These are phyloP conservation scores for Quaeritorhiza haematococci DNA, from an alignment of 371 early-diverging fungal genomes.

Conservation along the genomic window DNA sequence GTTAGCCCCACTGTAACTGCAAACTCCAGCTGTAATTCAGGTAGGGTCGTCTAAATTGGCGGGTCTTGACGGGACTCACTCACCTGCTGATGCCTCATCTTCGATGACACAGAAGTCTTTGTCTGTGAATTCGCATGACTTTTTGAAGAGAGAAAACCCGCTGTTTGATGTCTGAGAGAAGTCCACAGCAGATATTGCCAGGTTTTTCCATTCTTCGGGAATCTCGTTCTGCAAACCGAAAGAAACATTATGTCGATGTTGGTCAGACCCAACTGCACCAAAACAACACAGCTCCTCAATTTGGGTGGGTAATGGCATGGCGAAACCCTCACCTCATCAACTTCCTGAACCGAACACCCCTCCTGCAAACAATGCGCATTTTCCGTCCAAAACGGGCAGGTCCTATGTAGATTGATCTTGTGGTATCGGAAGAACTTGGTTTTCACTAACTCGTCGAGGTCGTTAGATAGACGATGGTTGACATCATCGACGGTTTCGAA, in stretches of 20 bases:
- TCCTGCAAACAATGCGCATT: slow-evolving; percentile 75
- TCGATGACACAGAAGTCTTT: slow-evolving; percentile 88
- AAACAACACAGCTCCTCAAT: neutral
- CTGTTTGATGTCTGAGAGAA: slow-evolving; percentile 4
- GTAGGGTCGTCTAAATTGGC: no score
- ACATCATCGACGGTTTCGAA: no score
- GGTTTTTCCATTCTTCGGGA: slow-evolving; percentile 34
- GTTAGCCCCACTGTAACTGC: neutral
- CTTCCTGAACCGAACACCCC: slow-evolving; percentile 82
- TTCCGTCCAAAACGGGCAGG: slow-evolving; percentile 89
- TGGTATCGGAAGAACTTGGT: slow-evolving; percentile 86
- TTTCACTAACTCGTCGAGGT: slow-evolving; percentile 64
- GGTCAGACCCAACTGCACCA: no score
- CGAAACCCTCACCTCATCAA: slow-evolving; percentile 58
- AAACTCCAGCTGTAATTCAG: neutral
- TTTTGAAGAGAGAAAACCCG: slow-evolving; percentile 14
- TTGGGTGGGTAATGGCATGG: neutral
- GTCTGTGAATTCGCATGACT: slow-evolving; percentile 59
- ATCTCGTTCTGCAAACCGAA: slow-evolving; percentile 29
- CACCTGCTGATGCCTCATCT: slow-evolving; percentile 65
- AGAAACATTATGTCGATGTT: neutral
- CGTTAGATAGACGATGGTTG: no score
- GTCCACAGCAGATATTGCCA: slow-evolving; percentile 33
- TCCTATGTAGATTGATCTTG: slow-evolving; percentile 83
- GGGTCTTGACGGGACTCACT: slow-evolving; percentile 6